Conservation (phyloP, 1,284 basidiomycete genomes). For the Malassezia sp. region DNA sequence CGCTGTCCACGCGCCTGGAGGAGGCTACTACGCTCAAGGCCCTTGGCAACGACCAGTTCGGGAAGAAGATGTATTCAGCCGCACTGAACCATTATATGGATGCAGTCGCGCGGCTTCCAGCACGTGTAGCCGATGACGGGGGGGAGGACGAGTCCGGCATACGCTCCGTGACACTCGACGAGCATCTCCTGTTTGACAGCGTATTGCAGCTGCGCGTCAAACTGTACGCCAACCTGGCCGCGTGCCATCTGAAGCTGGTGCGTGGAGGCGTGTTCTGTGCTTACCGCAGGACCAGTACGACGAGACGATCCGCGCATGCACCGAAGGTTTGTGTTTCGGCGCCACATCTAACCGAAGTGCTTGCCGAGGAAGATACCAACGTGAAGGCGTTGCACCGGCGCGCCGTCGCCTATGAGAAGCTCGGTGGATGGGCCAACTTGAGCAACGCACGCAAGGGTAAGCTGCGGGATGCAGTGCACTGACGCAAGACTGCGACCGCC, state of each 20-base stretch:
- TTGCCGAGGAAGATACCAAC: conserved; percentile 69
- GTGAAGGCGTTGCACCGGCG: conserved; percentile 76
- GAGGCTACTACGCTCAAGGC: conserved; percentile 9
- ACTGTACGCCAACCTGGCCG: conserved; percentile 66
- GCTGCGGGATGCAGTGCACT: not conserved
- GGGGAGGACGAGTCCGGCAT: not conserved
- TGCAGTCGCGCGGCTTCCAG: conserved; percentile 11
- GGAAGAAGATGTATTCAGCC: conserved; percentile 2
- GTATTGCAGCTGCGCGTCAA: conserved; percentile 10
- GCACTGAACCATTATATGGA: conserved; percentile 7
- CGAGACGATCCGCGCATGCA: conserved; percentile 62
- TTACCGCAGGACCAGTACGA: conserved; percentile 46
- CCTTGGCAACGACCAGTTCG: conserved; percentile 5
- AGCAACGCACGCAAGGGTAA: conserved; percentile 59
- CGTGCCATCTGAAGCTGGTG: conserved; percentile 60
- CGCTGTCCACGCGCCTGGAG: conserved; percentile 1
- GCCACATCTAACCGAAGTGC: conserved; percentile 44
- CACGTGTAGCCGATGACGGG: not conserved
- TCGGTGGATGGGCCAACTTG: conserved; percentile 71
- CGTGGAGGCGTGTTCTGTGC: not conserved
- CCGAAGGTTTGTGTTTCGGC: conserved; percentile 50
- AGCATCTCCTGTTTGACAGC: not conserved
- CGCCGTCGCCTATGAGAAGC: conserved; percentile 69
- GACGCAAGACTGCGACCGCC: conserved; percentile 3
- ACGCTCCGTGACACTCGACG: conserved; percentile 1